These are phyloP conservation scores for Calonectria montana DNA, from an alignment of 2,329 filamentous ascomycete genomes.

Conservation along the genomic window DNA sequence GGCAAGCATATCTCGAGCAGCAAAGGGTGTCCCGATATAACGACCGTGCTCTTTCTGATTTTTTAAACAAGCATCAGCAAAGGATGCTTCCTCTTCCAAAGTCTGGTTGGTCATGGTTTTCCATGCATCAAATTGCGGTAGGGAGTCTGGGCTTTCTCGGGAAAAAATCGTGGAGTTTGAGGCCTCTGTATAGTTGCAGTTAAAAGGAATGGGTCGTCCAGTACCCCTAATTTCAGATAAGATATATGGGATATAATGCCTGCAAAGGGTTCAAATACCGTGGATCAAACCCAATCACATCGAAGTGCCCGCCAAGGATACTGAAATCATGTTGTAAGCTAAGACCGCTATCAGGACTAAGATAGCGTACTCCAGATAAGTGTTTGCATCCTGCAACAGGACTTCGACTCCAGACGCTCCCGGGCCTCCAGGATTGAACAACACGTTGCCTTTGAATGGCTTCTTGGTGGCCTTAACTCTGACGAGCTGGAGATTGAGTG, in stretches of 20 bases:
- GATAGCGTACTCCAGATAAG: neutral
- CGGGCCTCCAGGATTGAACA: neutral
- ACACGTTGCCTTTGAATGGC: neutral
- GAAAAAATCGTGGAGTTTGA: neutral
- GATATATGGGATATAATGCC: neutral
- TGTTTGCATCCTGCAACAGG: neutral
- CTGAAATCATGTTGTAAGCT: neutral
- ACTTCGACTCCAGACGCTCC: neutral
- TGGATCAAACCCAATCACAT: conserved; percentile 6
- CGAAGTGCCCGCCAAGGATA: neutral
- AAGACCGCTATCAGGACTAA: neutral
- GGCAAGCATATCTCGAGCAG: neutral
- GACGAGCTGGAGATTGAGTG: neutral
- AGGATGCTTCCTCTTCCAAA: neutral
- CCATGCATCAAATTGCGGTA: neutral
- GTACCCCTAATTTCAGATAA: neutral
- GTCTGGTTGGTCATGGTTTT: neutral
- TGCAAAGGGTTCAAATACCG: neutral
- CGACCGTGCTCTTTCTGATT: neutral
- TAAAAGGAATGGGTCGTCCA: neutral
- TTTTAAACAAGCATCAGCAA: neutral
- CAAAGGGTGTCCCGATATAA: neutral
- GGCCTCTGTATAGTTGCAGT: neutral
- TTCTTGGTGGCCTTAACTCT: neutral
- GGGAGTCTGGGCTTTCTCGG: neutral